Base-by-base conservation (phyloP, 805 yeast genomes). In the Sugiyamaella floridensis region DNA sequence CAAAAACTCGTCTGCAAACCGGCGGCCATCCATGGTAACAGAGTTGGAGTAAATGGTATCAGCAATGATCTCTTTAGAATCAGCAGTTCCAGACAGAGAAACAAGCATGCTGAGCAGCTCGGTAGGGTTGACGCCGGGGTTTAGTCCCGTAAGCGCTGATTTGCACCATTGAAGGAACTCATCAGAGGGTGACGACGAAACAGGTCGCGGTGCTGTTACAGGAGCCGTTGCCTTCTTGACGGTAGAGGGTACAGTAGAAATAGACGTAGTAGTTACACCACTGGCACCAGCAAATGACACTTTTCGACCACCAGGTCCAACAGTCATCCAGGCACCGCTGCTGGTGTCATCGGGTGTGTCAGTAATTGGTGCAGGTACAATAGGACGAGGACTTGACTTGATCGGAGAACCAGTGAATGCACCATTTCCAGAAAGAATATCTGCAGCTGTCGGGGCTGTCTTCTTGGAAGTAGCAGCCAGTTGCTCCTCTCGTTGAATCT, bases 21-120 rank as follows among this genome's bases (percentile, higher is more conserved):
- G 77, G 65, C 96, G 82, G 20, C 98, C 98, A 67, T 93, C 97
- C 86, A 92, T 83, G 1, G 90, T 85, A 2, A 90, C 79, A 42
- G 95, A 85, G 55, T 89, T 86, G 22, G 93, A 82, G 71, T 89
- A 89, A 54, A 92, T 82, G 11, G 97, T 88, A 64, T 92, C 99
- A 1, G 96, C 85, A 64, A 92, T 89, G 66, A 92, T 86, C 66
- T 84, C 96, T 47, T 77, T 75, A 0, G 95, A 81, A 60, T 89
- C 96, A 6, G 76, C 61, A 41, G 82, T 79, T n/a, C 78, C 70
- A 37, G 97, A 97, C 56, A 92, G 77, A 55, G 89, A 83, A 56
- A 90, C 72, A 61, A 93, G 77, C 64, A 93, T 83, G 52, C 85
- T 83, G 47, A 92, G 73, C 43, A 93, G 81, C 65, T 86, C 96